Evolutionary conservation across 2,329 filamentous ascomycete genomes (phyloP).

Genomic region (Diaporthe destruens): DNA sequence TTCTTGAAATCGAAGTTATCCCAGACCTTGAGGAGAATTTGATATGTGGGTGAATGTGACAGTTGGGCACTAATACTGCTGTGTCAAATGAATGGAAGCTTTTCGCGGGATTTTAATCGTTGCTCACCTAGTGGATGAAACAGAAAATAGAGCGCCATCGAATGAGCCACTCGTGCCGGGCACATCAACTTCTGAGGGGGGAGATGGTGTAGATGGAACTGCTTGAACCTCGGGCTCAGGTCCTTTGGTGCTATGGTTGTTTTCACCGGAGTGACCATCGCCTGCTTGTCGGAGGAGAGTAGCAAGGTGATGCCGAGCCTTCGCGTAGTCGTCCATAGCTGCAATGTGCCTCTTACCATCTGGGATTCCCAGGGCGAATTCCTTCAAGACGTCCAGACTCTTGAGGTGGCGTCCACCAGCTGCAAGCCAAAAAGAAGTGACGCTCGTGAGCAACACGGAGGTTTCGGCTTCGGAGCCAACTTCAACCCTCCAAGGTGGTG

Average conservation of each 20-base stretch:
- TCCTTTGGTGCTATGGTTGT: not conserved
- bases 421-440: not conserved
- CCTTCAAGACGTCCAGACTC: not conserved
- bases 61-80: not conserved
- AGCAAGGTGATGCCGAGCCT: not conserved
- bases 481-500: not conserved
- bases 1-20: conserved; percentile 12
- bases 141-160: not conserved
- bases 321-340: not conserved
- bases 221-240: not conserved
- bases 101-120: too few relatives aligned
- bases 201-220: not conserved
- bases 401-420: not conserved
- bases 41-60: not conserved
- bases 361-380: not conserved
- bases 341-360: not conserved
- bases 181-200: not conserved
- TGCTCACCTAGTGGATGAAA: not conserved
- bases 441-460: not conserved
- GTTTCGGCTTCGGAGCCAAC: not conserved
- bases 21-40: not conserved
- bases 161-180: conserved; percentile 1
- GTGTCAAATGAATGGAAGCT: not conserved
- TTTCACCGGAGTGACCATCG: not conserved
- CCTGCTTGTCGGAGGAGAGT: not conserved